A percentile compares a stretch with the other conserved stretches of the same genome.
Evolutionary conservation across 768 basidiomycete species (phyloP).

Genomic region (Polyporus arcularius): DNA sequence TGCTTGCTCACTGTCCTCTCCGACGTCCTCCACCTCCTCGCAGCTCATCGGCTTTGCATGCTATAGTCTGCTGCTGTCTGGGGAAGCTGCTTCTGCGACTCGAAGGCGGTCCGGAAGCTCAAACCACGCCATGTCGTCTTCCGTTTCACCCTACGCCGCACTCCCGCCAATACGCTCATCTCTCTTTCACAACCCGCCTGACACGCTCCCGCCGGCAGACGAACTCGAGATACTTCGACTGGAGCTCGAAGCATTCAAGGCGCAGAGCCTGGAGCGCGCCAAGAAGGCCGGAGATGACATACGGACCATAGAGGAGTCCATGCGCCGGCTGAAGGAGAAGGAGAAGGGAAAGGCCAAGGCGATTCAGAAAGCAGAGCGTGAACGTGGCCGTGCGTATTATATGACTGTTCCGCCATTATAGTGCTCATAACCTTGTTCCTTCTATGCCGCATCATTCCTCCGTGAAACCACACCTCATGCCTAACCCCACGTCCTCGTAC

Average conservation of each 20-base stretch:
- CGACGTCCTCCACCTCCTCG: not conserved
- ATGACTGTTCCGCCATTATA: not conserved
- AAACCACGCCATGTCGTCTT: constrained; percentile 57
- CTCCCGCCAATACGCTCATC: constrained; percentile 56
- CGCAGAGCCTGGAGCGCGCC: constrained; percentile 58
- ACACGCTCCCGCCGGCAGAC: constrained; percentile 67
- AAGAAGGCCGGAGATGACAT: constrained; percentile 80
- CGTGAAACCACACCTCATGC: too few species aligned
- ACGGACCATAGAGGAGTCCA: constrained; percentile 71
- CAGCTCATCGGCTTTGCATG: constrained; percentile 1
- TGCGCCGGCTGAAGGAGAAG: constrained; percentile 75
- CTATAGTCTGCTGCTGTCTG: not conserved
- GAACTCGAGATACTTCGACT: constrained; percentile 67
- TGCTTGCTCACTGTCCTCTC: constrained; percentile 13
- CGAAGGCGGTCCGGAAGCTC: constrained; percentile 9
- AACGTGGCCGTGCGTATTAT: constrained; percentile 68
- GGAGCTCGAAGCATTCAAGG: constrained; percentile 58
- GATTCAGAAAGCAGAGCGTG: constrained; percentile 69
- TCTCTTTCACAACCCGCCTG: constrained; percentile 63
- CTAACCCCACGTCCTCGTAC: too few species aligned
- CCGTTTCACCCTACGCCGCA: constrained; percentile 49
- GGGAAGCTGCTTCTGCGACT: constrained; percentile 3
- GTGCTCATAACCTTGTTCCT: not conserved
- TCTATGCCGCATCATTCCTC: too few species aligned
- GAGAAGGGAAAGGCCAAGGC: constrained; percentile 75